These are phyloP conservation scores for Fomes fomentarius DNA, from an alignment of 1,284 basidiomycete species.

Conservation along the genomic window DNA sequence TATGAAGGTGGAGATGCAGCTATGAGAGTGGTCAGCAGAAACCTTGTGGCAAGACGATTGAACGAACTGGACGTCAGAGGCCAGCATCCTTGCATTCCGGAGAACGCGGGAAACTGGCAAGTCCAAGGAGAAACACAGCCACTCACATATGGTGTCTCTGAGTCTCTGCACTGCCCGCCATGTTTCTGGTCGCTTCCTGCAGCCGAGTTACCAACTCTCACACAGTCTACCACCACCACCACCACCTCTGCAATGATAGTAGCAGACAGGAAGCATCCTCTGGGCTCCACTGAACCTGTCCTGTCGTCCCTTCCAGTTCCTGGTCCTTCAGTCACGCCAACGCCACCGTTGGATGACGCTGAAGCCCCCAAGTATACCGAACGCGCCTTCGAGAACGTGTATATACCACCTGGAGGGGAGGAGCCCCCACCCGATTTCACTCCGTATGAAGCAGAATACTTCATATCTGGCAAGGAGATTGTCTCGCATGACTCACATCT, in stretches of 20 bases:
- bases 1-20: too few relatives aligned
- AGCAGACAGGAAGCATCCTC: slow-evolving; percentile 11
- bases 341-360: slow-evolving; percentile 3
- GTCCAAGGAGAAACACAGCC: too few relatives aligned
- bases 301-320: slow-evolving; percentile 5
- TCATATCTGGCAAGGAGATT: slow-evolving; percentile 53
- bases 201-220: too few relatives aligned
- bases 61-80: too few relatives aligned
- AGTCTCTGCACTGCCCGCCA: too few relatives aligned
- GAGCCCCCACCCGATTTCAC: slow-evolving; percentile 63
- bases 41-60: too few relatives aligned
- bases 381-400: slow-evolving; percentile 26
- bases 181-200: too few relatives aligned
- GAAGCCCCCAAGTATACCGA: slow-evolving; percentile 21
- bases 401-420: slow-evolving; percentile 35
- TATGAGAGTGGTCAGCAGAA: too few relatives aligned
- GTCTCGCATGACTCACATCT: slow-evolving; percentile 74
- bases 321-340: slow-evolving; percentile 4
- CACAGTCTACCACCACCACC: too few relatives aligned
- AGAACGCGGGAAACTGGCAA: too few relatives aligned
- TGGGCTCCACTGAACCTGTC: slow-evolving; percentile 5
- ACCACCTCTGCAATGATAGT: neutral
- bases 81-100: too few relatives aligned
- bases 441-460: slow-evolving; percentile 65
- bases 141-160: too few relatives aligned